Evolutionary conservation across 306 rosid genomes (phyloP).

Genomic region (Carpinus fangiana): DNA sequence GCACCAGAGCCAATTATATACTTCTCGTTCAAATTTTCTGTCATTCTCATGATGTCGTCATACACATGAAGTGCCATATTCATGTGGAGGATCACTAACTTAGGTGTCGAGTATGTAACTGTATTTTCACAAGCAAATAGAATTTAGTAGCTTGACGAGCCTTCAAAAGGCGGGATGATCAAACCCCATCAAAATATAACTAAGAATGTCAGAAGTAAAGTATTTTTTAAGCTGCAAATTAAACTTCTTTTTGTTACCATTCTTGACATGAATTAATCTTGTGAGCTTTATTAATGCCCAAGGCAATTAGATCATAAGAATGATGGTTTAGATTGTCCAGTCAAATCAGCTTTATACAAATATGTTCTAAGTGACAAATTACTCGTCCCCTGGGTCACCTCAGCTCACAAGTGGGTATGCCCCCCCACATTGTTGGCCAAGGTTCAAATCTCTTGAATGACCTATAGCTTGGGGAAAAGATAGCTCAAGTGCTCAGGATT

Average conservation of each 20-base stretch:
- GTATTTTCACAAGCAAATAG: constrained; percentile 34
- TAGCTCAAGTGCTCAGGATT: too few relatives aligned
- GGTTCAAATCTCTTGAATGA: too few relatives aligned
- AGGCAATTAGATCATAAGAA: background rate
- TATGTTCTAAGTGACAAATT: too few relatives aligned
- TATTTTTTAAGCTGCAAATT: background rate
- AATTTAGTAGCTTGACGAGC: constrained; percentile 25
- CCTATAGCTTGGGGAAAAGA: too few relatives aligned
- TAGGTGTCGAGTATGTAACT: constrained; percentile 72
- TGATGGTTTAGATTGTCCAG: background rate
- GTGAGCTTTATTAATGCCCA: background rate
- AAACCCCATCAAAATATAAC: background rate
- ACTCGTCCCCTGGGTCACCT: too few relatives aligned
- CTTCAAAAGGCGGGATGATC: background rate
- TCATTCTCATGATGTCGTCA: constrained; percentile 95
- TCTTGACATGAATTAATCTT: background rate
- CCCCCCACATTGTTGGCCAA: too few relatives aligned
- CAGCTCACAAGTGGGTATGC: too few relatives aligned
- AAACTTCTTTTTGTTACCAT: background rate
- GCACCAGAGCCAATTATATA: constrained; percentile 89
- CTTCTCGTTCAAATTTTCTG: constrained; percentile 87
- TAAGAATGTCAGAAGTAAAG: background rate
- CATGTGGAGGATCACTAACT: constrained; percentile 92
- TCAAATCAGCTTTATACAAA: too few relatives aligned
- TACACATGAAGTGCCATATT: constrained; percentile 93